Conservation (phyloP, 768 basidiomycete genomes). For the Tulasnella sp. region DNA sequence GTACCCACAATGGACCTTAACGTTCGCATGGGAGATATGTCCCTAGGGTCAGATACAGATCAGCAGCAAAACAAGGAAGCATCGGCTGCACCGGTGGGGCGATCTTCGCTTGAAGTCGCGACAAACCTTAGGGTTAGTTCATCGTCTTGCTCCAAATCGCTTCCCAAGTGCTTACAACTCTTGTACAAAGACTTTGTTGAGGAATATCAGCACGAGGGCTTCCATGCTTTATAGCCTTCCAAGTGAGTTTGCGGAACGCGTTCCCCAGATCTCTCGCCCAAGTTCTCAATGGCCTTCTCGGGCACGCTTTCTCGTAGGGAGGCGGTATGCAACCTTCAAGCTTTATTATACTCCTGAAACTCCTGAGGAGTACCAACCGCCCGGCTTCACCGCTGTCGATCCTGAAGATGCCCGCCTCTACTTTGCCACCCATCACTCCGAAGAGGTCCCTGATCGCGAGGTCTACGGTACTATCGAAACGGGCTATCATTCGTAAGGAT, state of each 20-base stretch:
- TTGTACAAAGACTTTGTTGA: constrained; percentile 63
- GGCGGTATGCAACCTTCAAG: constrained; percentile 87
- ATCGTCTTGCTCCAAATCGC: neutral
- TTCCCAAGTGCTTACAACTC: neutral
- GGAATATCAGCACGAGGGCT: constrained; percentile 67
- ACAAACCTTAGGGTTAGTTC: constrained; percentile 65
- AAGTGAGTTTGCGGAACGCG: constrained; percentile 51
- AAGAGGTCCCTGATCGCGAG: constrained; percentile 74
- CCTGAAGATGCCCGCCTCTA: constrained; percentile 73
- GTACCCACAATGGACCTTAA: constrained; percentile 78
- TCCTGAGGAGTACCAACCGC: constrained; percentile 83
- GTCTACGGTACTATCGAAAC: neutral
- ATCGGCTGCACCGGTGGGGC: neutral
- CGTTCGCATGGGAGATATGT: constrained; percentile 59
- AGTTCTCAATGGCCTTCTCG: constrained; percentile 41
- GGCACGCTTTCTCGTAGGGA: constrained; percentile 56
- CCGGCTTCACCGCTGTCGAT: constrained; percentile 74
- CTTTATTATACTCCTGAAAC: constrained; percentile 80
- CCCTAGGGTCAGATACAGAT: constrained; percentile 35
- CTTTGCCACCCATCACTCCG: constrained; percentile 73
- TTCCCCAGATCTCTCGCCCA: neutral
- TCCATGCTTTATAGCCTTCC: constrained; percentile 52
- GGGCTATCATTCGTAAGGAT: constrained; percentile 26
- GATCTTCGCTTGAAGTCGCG: constrained; percentile 3
- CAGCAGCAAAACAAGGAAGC: neutral